phyloP scores from a whole-genome alignment of 169 alveolate genomes.

The Eimeria mitis region DNA sequence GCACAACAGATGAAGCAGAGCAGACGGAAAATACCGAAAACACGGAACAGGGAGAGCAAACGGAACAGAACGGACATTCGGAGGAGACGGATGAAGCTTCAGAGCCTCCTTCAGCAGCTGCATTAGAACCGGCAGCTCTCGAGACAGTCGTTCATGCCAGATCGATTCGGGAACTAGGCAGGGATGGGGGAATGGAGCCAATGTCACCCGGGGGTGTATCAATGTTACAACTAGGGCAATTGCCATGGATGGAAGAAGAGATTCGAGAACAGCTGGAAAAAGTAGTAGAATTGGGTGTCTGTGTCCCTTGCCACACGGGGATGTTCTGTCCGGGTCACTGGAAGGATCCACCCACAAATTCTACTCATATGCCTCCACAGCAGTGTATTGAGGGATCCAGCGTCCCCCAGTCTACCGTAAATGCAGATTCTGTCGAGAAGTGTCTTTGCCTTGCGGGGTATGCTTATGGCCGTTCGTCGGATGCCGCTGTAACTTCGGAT shows the following conservation, averaged over 20 bases:
- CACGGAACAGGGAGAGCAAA: background rate
- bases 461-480: slow-evolving; percentile 57
- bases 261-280: slow-evolving; percentile 74
- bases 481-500: background rate
- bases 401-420: slow-evolving; percentile 77
- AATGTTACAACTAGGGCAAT: background rate
- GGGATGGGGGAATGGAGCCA: slow-evolving; percentile 26
- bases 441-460: slow-evolving; percentile 83
- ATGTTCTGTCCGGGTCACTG: slow-evolving; percentile 83
- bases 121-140: slow-evolving; percentile 46
- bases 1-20: slow-evolving; percentile 17
- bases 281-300: slow-evolving; percentile 67
- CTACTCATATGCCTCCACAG: slow-evolving; percentile 83
- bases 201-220: slow-evolving; percentile 17
- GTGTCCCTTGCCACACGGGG: slow-evolving; percentile 78
- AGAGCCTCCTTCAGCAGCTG: slow-evolving; percentile 21
- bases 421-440: slow-evolving; percentile 83
- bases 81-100: background rate
- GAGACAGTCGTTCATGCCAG: slow-evolving; percentile 54
- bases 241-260: slow-evolving; percentile 65
- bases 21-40: background rate
- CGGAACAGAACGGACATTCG: background rate
- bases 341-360: slow-evolving; percentile 78
- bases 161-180: slow-evolving; percentile 56
- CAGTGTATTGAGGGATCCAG: slow-evolving; percentile 82